Conservation (phyloP, 2,329 filamentous ascomycete genomes). For the Calonectria ilicicola region DNA sequence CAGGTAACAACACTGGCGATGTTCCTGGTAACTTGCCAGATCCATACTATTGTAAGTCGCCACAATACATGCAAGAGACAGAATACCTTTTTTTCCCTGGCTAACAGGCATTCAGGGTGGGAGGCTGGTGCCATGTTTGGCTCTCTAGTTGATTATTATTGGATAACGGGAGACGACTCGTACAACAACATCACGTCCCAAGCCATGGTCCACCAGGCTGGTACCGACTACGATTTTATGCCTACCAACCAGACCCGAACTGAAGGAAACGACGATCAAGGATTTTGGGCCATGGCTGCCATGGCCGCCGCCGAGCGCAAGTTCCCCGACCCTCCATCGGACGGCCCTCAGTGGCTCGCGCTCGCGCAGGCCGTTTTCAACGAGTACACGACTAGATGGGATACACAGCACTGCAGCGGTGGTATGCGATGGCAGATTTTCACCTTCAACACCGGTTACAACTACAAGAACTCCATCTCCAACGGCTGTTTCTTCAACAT, state of each 20-base stretch:
- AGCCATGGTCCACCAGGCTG: constrained; percentile 71
- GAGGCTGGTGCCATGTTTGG: constrained; percentile 80
- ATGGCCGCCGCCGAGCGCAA: constrained; percentile 83
- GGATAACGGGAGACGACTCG: constrained; percentile 73
- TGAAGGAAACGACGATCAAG: constrained; percentile 80
- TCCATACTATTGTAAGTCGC: constrained; percentile 73
- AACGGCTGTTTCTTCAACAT: constrained; percentile 79
- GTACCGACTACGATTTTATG: constrained; percentile 72
- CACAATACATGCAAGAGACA: constrained; percentile 42
- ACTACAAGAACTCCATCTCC: constrained; percentile 77
- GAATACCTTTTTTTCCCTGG: constrained; percentile 34
- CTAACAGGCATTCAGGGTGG: constrained; percentile 64
- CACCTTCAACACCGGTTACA: constrained; percentile 78
- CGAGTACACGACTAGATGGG: constrained; percentile 79
- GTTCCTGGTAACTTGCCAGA: constrained; percentile 68
- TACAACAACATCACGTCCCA: constrained; percentile 72
- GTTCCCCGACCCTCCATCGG: constrained; percentile 74
- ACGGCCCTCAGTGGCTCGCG: constrained; percentile 78
- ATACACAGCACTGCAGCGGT: constrained; percentile 72
- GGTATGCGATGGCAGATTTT: constrained; percentile 91
- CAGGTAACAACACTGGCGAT: constrained; percentile 70
- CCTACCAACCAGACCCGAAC: constrained; percentile 73
- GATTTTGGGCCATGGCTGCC: constrained; percentile 87
- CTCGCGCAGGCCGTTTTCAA: constrained; percentile 85
- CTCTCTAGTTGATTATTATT: constrained; percentile 79